Percentiles rank a stretch among this genome's conserved stretches.
Evolutionary conservation across 345 rosid genomes (phyloP).

Genomic region (Gossypium mustelinum): DNA sequence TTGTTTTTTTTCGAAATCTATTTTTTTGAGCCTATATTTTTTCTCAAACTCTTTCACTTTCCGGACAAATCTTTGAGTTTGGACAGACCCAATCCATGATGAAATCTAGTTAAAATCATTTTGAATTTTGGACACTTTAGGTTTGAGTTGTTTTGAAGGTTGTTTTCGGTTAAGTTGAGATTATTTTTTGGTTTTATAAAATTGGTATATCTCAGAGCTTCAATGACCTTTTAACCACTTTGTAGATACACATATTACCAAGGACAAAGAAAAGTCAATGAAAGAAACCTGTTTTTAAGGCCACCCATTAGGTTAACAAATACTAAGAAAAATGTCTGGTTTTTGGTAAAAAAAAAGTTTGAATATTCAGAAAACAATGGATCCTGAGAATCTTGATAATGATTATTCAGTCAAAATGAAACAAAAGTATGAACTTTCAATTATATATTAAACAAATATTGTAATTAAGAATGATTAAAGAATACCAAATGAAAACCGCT

Average conservation of each 20-base stretch:
- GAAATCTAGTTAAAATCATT: too few relatives aligned
- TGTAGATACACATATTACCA: too few relatives aligned
- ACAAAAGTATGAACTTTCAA: background rate
- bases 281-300: background rate
- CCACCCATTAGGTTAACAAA: background rate
- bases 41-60: too few relatives aligned
- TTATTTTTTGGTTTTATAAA: too few relatives aligned
- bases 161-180: too few relatives aligned
- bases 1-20: too few relatives aligned
- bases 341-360: background rate
- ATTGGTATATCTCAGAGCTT: too few relatives aligned
- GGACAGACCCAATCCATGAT: accelerated
- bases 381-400: background rate
- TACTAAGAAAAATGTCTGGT: background rate
- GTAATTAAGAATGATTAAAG: background rate
- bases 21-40: too few relatives aligned
- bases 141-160: too few relatives aligned
- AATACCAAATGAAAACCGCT: background rate
- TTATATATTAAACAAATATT: background rate
- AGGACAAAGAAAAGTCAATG: background rate
- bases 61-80: accelerated
- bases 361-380: background rate
- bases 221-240: too few relatives aligned
- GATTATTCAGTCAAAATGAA: constrained; percentile 1
- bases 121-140: too few relatives aligned